Base-by-base conservation (phyloP, 1,284 basidiomycete species). In the Peniophora sp. region DNA sequence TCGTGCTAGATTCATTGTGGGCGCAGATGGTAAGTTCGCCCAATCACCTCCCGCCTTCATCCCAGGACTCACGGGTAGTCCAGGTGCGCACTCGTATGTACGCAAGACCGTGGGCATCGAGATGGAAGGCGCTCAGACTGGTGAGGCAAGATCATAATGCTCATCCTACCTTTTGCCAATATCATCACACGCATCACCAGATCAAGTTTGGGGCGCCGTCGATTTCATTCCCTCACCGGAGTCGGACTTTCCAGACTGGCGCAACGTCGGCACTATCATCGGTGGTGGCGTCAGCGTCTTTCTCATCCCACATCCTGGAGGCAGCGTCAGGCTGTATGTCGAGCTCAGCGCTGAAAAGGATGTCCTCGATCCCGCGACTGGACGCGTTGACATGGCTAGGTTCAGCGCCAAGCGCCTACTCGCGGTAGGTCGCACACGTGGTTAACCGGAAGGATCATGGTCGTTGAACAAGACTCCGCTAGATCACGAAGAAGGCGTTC, bases 11-110 rank as follows among this genome's bases (percentile, higher is more conserved):
- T n/a, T n/a, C n/a, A n/a, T n/a, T n/a, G n/a, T n/a, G n/a, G n/a
- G n/a, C n/a, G n/a, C n/a, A n/a, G n/a, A n/a, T n/a, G n/a, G n/a
- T n/a, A n/a, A n/a, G n/a, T n/a, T n/a, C n/a, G n/a, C n/a, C n/a
- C n/a, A n/a, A n/a, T n/a, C n/a, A n/a, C n/a, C n/a, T n/a, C n/a
- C n/a, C n/a, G n/a, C n/a, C n/a, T n/a, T n/a, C n/a, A n/a, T n/a
- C n/a, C n/a, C n/a, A n/a, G n/a, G n/a, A n/a, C n/a, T n/a, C n/a
- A n/a, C n/a, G n/a, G n/a, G n/a, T n/a, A n/a, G n/a, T n/a, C n/a
- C n/a, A n/a, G n/a, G n/a, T n/a, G 88, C 88, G 0, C 88, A 91
- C 65, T 89, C 86, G 2, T 92, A 87, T 88, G 84, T 89, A 3
- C 75, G 88, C 24, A 83, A 83, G 55, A 58, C 70, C 2, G 67